Evolutionary conservation across 805 yeast species (phyloP), one percentile per base, ranked within the genome.

Genomic region (Sugiyamaella chiloensis): DNA sequence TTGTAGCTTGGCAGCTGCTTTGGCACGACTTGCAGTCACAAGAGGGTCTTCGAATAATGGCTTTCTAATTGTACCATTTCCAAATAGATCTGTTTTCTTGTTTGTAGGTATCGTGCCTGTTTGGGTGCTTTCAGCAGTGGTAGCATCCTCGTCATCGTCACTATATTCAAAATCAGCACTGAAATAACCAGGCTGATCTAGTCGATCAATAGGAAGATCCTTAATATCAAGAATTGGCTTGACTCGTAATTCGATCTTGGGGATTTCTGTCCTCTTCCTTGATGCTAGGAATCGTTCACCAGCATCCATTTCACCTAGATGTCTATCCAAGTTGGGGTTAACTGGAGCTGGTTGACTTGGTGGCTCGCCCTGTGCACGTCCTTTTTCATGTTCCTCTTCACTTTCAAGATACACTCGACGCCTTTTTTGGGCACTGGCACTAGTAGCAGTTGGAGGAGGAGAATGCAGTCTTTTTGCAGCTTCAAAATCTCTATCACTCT

Each of bases 161-260:
- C 59, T 50, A 43, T 60, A 56, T n/a, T 62, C 67, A 36, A 66
- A 62, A 23, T 59, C 60, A 1, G 67, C 70, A 2, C 65, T 53
- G 31, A 62, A 60, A 41, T 53, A 63, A 1, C 71, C 71, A 0
- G 67, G 68, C 5, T 58, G 52, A n/a, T 52, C 47, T 19, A 49
- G 50, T 16, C 68, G 52, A 2, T 58, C 60, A 16, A 44, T 39
- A 2, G 64, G 52, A 14, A 62, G 43, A 21, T 59, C 61, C 12
- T 53, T 31, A 5, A 61, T 26, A 21, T 59, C 58, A 7, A 62
- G 27, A 12, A 53, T 36, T 9, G 55, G 57, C 44, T 52, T 52
- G 2, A 39, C 39, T 9, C 27, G 26, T 20, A 44, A 27, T 26
- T 53, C 48, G 19, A 53, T 48, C 24, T 30, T 24, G 11, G 55